These are phyloP conservation scores for Grosmannia clavigera DNA, from an alignment of 2,329 filamentous ascomycete species.

Conservation along the genomic window DNA sequence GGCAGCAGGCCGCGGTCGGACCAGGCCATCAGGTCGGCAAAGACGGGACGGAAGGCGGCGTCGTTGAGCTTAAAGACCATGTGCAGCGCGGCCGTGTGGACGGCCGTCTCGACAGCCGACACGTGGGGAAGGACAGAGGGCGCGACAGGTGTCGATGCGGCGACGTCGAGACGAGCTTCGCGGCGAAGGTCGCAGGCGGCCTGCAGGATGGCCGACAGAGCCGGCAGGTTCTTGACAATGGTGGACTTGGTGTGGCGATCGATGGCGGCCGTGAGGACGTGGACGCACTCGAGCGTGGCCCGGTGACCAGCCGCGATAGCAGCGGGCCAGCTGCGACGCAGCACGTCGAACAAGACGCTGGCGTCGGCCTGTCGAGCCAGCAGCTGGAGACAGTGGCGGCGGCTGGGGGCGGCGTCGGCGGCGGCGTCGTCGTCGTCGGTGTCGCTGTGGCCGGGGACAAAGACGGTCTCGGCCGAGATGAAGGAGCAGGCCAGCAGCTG, in stretches of 20 bases:
- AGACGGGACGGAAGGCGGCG: slow-evolving; percentile 81
- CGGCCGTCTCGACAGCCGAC: slow-evolving; percentile 45
- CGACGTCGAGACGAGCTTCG: slow-evolving; percentile 16
- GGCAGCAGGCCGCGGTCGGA: slow-evolving; percentile 42
- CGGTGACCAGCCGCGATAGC: slow-evolving; percentile 52
- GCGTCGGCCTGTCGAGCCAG: slow-evolving; percentile 67
- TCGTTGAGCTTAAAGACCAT: slow-evolving; percentile 98
- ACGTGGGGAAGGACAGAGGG: slow-evolving; percentile 23
- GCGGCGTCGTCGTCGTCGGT: slow-evolving; percentile 46
- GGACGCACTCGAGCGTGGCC: slow-evolving; percentile 57
- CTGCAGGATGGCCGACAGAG: slow-evolving; percentile 54
- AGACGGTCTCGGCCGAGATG: slow-evolving; percentile 49
- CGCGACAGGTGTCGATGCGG: slow-evolving; percentile 22
- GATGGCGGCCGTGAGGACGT: slow-evolving; percentile 57
- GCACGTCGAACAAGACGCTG: slow-evolving; percentile 59
- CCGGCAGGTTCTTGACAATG: slow-evolving; percentile 61
- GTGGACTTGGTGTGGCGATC: slow-evolving; percentile 66
- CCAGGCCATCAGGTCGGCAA: slow-evolving; percentile 78
- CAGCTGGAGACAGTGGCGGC: slow-evolving; percentile 57
- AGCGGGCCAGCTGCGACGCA: slow-evolving; percentile 59
- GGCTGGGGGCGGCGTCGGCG: slow-evolving; percentile 49
- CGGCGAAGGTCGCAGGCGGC: slow-evolving; percentile 54
- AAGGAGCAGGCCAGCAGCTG: slow-evolving; percentile 61
- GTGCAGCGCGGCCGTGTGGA: slow-evolving; percentile 64
- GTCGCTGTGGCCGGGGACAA: slow-evolving; percentile 18